Evolutionary conservation across 306 rosid species (phyloP).

Genomic region (Castanea crenata): DNA sequence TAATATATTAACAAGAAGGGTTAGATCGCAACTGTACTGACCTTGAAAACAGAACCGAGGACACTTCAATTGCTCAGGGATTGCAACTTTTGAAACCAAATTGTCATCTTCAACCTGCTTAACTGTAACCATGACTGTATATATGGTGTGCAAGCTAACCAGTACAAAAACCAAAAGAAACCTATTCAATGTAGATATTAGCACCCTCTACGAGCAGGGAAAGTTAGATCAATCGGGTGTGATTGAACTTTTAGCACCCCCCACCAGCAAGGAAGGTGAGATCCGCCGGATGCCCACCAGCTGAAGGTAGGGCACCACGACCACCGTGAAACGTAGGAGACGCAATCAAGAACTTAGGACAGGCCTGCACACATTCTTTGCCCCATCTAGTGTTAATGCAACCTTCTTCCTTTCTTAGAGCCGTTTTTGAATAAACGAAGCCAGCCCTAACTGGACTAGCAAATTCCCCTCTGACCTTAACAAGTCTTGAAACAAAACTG

Average conservation of each 20-base stretch:
- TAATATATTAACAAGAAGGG: not conserved
- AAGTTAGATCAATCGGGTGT: not conserved
- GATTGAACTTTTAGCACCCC: constrained; percentile 12
- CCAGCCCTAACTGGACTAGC: constrained; percentile 36
- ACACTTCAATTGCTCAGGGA: not conserved
- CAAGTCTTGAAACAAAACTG: not conserved
- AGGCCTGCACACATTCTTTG: constrained; percentile 24
- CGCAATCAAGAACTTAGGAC: constrained; percentile 29
- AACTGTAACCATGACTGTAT: constrained; percentile 18
- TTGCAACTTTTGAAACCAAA: not conserved
- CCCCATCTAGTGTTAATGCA: constrained; percentile 21
- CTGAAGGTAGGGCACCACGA: constrained; percentile 47
- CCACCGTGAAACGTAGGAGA: constrained; percentile 48
- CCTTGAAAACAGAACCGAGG: not conserved
- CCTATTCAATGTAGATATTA: not conserved
- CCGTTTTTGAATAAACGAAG: constrained; percentile 34
- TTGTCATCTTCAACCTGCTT: constrained; percentile 14
- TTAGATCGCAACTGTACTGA: not conserved
- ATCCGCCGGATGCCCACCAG: constrained; percentile 49
- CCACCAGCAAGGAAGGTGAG: constrained; percentile 50
- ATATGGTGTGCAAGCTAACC: not conserved
- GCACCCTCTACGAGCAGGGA: not conserved
- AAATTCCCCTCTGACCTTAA: not conserved
- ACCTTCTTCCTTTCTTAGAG: constrained; percentile 17
- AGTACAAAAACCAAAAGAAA: not conserved